Evolutionary conservation across 1,284 basidiomycete genomes (phyloP), one percentile per base, ranked within the genome.

Genomic region (Apiotrichum laibachii): DNA sequence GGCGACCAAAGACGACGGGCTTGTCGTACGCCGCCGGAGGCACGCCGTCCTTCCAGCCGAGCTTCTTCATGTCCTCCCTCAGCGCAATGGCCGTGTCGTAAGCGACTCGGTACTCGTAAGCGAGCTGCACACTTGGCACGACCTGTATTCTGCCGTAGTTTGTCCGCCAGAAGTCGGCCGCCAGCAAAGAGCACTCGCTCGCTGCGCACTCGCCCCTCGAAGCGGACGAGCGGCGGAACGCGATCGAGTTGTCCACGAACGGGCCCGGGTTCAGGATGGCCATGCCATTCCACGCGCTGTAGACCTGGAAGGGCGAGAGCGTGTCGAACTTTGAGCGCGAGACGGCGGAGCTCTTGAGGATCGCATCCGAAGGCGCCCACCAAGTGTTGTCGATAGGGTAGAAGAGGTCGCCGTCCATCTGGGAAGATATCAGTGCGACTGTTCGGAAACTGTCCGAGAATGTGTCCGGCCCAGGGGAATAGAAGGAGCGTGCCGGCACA

Each of bases 321-420:
- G 44, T 21, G 9, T 62, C 45, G 52, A 69, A 78, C 1, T 65
- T 56, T 5, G 37, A 21, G 18, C 49, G 55, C 1, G 72, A 64
- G 12, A 33, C 35, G 0, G 76, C 68, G 0, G 75, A 73, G 19
- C 64, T 72, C 18, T 63, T 57, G 57, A 80, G 75, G 12, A 79
- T 64, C 26, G 73, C 62, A 35, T 67, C 66, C 0, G 72, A 76
- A 0, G 78, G 75, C 2, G 67, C 59, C 77, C 76, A 79, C 65
- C 70, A 75, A 2, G 67, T 49, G 12, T 57, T 45, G 18, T 66
- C 57, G 53, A 80, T 78, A 2, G 77, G 75, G 62, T 80, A 79
- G 65, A 79, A 79, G 10, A 80, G 63, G 60, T 79, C 73, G n/a
- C 74, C 73, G 56, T 73, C 72, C 44, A 74, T 72, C 72, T 75